Conservation (phyloP, 495 filamentous ascomycete genomes). For the Hypoxylon intermedium region DNA sequence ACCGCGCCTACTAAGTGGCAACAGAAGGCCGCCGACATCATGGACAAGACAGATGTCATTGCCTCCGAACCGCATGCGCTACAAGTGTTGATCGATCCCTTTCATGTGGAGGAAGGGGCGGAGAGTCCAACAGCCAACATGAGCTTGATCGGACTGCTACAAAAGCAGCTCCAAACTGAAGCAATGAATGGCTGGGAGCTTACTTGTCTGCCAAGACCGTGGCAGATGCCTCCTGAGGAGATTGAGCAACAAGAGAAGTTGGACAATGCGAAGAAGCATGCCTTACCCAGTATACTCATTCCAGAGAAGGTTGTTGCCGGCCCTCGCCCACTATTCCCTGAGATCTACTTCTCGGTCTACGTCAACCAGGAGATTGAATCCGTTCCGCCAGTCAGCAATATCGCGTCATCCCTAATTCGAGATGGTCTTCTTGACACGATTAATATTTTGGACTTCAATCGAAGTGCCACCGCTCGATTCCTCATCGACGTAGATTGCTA, state of each 20-base stretch:
- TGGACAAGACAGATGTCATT: constrained; percentile 92
- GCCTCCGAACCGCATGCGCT: constrained; percentile 82
- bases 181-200: constrained; percentile 74
- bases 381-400: constrained; percentile 76
- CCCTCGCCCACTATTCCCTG: constrained; percentile 79
- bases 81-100: constrained; percentile 84
- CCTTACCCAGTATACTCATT: constrained; percentile 75
- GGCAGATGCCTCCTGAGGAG: constrained; percentile 65
- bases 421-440: constrained; percentile 92
- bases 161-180: constrained; percentile 81
- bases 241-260: constrained; percentile 62
- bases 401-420: constrained; percentile 80
- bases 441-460: constrained; percentile 91
- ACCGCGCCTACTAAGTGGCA: constrained; percentile 69
- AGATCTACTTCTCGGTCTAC: constrained; percentile 93
- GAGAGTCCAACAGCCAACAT: constrained; percentile 48
- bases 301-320: constrained; percentile 78
- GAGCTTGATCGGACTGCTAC: constrained; percentile 83
- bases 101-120: constrained; percentile 61
- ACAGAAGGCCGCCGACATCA: constrained; percentile 73
- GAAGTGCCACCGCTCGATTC: constrained; percentile 82
- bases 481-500: constrained; percentile 95
- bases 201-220: constrained; percentile 82
- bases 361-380: constrained; percentile 88
- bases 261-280: constrained; percentile 68